Evolutionary conservation across 139 green algal genomes (phyloP), one percentile per base, ranked within the genome.

Genomic region (Gonium pectorale): DNA sequence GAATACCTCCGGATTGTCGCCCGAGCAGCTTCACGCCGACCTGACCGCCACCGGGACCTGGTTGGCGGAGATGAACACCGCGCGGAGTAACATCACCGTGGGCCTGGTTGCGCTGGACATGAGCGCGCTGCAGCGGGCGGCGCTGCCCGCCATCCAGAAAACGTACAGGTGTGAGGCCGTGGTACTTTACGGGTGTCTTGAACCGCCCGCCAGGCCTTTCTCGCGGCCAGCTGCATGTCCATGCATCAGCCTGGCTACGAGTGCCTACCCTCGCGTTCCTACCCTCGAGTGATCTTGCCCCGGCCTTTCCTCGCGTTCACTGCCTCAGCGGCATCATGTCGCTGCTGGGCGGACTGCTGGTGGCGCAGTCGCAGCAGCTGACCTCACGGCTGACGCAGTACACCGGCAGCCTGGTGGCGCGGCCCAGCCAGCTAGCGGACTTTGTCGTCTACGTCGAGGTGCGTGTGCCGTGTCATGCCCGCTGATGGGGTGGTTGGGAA

Each of bases 361-460:
- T 85, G 79, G 27, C 19, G 33, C 79, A 85, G 63, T 67, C 64
- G 22, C 38, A 60, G 31, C 2, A 9, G 19, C 63, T 85, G 26
- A 59, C 63, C 24, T 21, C 9, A 11, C 66, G 49, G 5, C 79
- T 85, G 46, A 43, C 33, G 4, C 37, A 62, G 9, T 86, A 64
- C 80, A 80, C 56, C 5, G 59, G 38, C 21, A 73, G 13, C 73
- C 73, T 90, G 67, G n/a, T 77, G 11, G 67, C 78, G 7, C 67
- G 86, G 9, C 86, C 86, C 22, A 62, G 49, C 24, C 77, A 85
- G 68, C 79, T 91, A 62, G 69, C 87, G 5, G 82, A 91, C 26
- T 91, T 88, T 68, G 87, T 91, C 26, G 38, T 51, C 2, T 88
- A 86, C 59, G 86, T 88, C 29, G 87, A 91, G 63, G 74, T 82